Percentiles rank a stretch among this genome's conserved stretches.
Conservation (phyloP, 306 rosid species). For the Rosa multiflora region DNA sequence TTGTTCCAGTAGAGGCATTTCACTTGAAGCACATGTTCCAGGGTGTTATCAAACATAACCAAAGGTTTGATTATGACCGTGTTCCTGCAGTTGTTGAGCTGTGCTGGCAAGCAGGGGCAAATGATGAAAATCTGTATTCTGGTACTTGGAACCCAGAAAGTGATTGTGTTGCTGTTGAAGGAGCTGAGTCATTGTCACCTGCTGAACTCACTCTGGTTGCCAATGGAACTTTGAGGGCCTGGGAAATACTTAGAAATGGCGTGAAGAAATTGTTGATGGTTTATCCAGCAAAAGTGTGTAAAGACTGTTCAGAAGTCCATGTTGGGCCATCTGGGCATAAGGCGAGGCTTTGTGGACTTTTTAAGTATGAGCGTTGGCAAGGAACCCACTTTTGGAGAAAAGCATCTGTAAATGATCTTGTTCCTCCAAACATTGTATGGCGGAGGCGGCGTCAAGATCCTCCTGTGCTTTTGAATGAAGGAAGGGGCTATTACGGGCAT, state of each 20-base stretch:
- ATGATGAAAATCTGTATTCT: conserved; percentile 31
- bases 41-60: conserved; percentile 60
- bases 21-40: conserved; percentile 71
- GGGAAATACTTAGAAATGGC: conserved; percentile 75
- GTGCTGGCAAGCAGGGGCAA: conserved; percentile 84
- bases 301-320: conserved; percentile 82
- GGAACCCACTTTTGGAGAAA: conserved; percentile 83
- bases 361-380: conserved; percentile 76
- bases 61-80: conserved; percentile 83
- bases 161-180: conserved; percentile 28
- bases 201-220: conserved; percentile 50
- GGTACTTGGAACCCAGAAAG: conserved; percentile 36
- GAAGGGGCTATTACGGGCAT: conserved; percentile 68
- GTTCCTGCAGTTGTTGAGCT: conserved; percentile 84
- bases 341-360: conserved; percentile 82
- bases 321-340: conserved; percentile 86
- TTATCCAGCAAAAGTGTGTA: conserved; percentile 82
- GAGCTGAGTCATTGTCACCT: conserved; percentile 38
- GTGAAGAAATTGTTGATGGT: conserved; percentile 66
- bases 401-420: conserved; percentile 69
- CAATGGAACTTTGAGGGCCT: conserved; percentile 55
- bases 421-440: conserved; percentile 81
- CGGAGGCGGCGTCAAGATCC: conserved; percentile 75
- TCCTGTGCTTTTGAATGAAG: conserved; percentile 61
- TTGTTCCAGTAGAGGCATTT: conserved; percentile 74